Conservation (phyloP, 345 rosid genomes). For the Trapa bicornis region DNA sequence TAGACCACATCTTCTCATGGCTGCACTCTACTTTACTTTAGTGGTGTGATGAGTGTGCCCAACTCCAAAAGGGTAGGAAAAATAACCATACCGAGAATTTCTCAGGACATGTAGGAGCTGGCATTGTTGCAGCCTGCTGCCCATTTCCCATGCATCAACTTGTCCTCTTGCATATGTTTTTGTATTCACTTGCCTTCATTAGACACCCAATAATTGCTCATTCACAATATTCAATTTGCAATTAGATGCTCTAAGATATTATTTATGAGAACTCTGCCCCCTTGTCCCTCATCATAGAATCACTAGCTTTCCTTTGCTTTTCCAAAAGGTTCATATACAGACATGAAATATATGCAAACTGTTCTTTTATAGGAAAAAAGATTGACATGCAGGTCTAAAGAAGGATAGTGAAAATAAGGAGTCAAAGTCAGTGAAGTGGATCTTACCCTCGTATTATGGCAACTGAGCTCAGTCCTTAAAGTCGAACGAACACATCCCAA, state of each 20-base stretch:
- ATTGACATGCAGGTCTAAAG: too few species aligned
- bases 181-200: not conserved
- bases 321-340: not conserved
- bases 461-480: too few species aligned
- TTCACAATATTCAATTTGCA: not conserved
- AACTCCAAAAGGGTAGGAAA: too few species aligned
- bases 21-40: too few species aligned
- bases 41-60: too few species aligned
- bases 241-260: not conserved
- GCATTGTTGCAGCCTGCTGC: constrained; percentile 2
- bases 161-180: not conserved
- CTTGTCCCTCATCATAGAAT: not conserved
- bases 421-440: too few species aligned
- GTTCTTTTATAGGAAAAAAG: too few species aligned
- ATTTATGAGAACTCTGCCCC: not conserved
- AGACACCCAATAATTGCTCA: not conserved
- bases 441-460: too few species aligned
- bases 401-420: too few species aligned
- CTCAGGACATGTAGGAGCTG: not conserved
- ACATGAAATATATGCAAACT: not conserved
- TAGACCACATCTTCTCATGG: too few species aligned
- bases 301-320: not conserved
- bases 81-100: not conserved
- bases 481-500: too few species aligned
- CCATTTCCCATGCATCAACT: not conserved